phyloP scores from a whole-genome alignment of 805 yeast species.

The Barnettozyma sucrosica region DNA sequence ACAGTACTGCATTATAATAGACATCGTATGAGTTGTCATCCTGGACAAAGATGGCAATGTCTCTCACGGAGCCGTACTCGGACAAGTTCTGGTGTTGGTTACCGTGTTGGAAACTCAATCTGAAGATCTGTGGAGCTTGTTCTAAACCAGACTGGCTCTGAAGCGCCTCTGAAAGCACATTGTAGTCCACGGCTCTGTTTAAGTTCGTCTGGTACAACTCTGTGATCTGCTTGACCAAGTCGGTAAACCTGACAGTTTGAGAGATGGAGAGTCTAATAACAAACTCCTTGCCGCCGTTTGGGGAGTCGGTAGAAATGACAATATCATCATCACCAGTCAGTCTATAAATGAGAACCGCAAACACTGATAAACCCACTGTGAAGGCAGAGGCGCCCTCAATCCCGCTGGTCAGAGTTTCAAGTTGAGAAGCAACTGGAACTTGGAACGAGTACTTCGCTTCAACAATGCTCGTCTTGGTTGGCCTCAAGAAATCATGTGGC shows the following conservation, averaged over 20 bases:
- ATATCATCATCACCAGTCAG: constrained; percentile 94
- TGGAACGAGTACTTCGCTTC: constrained; percentile 47
- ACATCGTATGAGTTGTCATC: constrained; percentile 34
- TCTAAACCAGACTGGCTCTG: constrained; percentile 46
- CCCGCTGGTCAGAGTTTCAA: constrained; percentile 17
- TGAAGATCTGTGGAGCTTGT: constrained; percentile 55
- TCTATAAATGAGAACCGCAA: constrained; percentile 67
- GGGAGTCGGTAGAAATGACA: constrained; percentile 66
- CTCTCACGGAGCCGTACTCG: constrained; percentile 50
- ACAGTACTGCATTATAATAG: constrained; percentile 72
- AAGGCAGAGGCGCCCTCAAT: constrained; percentile 33
- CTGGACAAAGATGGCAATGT: constrained; percentile 49
- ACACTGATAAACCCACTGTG: constrained; percentile 54
- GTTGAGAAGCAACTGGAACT: constrained; percentile 26
- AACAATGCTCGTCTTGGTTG: constrained; percentile 59
- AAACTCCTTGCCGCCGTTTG: constrained; percentile 35
- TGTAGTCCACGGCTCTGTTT: constrained; percentile 39
- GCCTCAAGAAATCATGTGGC: constrained; percentile 83
- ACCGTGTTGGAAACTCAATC: constrained; percentile 48
- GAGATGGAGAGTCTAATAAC: constrained; percentile 59
- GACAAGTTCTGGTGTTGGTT: constrained; percentile 22
- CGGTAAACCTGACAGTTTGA: constrained; percentile 47
- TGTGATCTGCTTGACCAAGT: constrained; percentile 42
- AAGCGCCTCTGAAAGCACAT: constrained; percentile 49
- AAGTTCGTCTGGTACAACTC: constrained; percentile 33